Evolutionary conservation across 495 filamentous ascomycete genomes (phyloP).

Genomic region (Antarctomyces pellizariae): DNA sequence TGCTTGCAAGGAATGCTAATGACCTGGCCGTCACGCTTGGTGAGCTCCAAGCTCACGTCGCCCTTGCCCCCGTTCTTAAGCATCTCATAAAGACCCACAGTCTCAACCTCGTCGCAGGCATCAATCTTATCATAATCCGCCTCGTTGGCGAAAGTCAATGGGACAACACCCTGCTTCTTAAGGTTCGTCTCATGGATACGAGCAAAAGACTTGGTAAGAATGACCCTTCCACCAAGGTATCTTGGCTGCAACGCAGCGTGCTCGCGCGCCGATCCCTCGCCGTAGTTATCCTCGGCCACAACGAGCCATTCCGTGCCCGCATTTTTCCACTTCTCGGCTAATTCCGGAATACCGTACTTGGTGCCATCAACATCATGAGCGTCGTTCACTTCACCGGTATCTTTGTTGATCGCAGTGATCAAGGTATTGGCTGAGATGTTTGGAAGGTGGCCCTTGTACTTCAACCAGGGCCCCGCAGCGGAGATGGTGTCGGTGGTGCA

Average conservation of each 20-base stretch:
- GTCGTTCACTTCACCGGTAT: conserved; percentile 73
- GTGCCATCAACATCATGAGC: conserved; percentile 64
- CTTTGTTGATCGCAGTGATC: conserved; percentile 80
- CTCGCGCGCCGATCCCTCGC: conserved; percentile 83
- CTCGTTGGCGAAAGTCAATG: conserved; percentile 66
- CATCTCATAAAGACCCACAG: conserved; percentile 63
- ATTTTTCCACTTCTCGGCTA: conserved; percentile 60
- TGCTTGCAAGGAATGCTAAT: conserved; percentile 42
- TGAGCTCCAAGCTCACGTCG: conserved; percentile 43
- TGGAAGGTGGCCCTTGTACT: conserved; percentile 96
- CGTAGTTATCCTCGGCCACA: conserved; percentile 94
- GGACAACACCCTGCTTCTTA: conserved; percentile 96
- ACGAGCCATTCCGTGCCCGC: conserved; percentile 61
- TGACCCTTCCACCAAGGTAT: conserved; percentile 71
- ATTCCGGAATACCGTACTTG: conserved; percentile 50
- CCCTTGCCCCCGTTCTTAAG: conserved; percentile 56
- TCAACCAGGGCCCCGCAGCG: conserved; percentile 89
- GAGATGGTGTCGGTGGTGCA: conserved; percentile 98
- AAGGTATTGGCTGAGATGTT: conserved; percentile 95
- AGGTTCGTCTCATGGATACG: conserved; percentile 97
- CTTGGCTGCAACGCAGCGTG: conserved; percentile 93
- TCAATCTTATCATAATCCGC: conserved; percentile 67
- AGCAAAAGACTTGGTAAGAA: conserved; percentile 80
- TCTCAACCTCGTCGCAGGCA: conserved; percentile 61
- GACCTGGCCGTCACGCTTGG: conserved; percentile 37